Percentiles rank a stretch among this genome's conserved stretches.
Conservation (phyloP, 1,284 basidiomycete species). For the Apiotrichum siamense region DNA sequence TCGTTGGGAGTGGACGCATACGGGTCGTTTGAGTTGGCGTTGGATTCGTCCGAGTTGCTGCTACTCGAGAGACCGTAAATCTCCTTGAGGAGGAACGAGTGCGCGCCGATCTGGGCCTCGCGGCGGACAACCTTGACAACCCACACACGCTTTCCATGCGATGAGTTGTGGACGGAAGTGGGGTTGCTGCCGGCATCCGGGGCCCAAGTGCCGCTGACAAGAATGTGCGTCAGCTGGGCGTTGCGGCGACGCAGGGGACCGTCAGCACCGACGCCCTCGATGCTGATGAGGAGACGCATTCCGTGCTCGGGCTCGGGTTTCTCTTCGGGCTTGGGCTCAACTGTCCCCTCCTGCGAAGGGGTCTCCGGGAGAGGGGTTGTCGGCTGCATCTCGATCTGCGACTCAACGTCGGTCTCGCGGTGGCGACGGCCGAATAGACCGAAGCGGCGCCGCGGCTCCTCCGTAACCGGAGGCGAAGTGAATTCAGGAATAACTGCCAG, state of each 20-base stretch:
- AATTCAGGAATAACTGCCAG: slow-evolving; percentile 29
- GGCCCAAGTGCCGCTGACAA: slow-evolving; percentile 66
- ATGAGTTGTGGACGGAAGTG: neutral
- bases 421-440: slow-evolving; percentile 29
- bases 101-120: slow-evolving; percentile 72
- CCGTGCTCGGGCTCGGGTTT: slow-evolving; percentile 58
- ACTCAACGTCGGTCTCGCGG: slow-evolving; percentile 35
- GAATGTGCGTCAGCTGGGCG: slow-evolving; percentile 77
- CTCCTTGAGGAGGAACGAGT: slow-evolving; percentile 85
- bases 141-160: slow-evolving; percentile 57
- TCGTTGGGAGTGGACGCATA: slow-evolving; percentile 75
- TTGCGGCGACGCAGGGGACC: slow-evolving; percentile 58
- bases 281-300: slow-evolving; percentile 65
- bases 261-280: slow-evolving; percentile 68
- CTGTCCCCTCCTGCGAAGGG: slow-evolving; percentile 31
- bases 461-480: neutral
- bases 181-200: slow-evolving; percentile 13
- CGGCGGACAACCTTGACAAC: slow-evolving; percentile 82
- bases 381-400: slow-evolving; percentile 37
- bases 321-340: slow-evolving; percentile 47
- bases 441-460: slow-evolving; percentile 23
- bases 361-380: slow-evolving; percentile 25
- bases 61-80: slow-evolving; percentile 70
- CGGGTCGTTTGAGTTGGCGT: slow-evolving; percentile 49
- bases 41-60: slow-evolving; percentile 45